Conservation (phyloP, 768 basidiomycete genomes). For the Leccinum subgranulosum region DNA sequence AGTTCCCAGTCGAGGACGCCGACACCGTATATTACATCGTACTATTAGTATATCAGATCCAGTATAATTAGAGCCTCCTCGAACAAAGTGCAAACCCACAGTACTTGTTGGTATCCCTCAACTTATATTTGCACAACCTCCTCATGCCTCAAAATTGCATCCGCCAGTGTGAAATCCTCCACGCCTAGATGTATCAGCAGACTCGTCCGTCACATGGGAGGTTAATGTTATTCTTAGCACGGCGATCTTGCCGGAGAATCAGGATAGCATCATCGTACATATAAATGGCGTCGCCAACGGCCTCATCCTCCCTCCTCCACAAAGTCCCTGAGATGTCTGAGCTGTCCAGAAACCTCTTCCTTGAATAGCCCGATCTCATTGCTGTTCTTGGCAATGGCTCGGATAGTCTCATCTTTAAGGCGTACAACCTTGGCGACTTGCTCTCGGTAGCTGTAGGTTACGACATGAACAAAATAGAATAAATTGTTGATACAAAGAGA, state of each 20-base stretch:
- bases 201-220: neutral
- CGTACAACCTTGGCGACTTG: conserved; percentile 73
- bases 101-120: neutral
- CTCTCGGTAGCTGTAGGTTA: conserved; percentile 62
- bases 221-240: neutral
- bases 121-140: neutral
- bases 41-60: neutral
- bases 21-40: neutral
- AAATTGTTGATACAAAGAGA: neutral
- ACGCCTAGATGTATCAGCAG: neutral
- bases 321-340: conserved; percentile 66
- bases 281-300: neutral
- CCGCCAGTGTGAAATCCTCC: conserved; percentile 3
- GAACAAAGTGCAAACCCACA: neutral
- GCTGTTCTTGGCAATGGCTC: conserved; percentile 80
- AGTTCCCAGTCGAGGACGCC: no score
- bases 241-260: neutral
- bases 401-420: conserved; percentile 74
- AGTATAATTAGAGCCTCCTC: neutral
- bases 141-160: neutral
- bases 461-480: neutral
- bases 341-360: conserved; percentile 68
- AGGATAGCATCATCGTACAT: neutral
- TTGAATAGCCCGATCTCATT: conserved; percentile 83
- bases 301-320: conserved; percentile 48